Evolutionary conservation across 768 basidiomycete species (phyloP).

Genomic region (Gymnopilus dilepis): DNA sequence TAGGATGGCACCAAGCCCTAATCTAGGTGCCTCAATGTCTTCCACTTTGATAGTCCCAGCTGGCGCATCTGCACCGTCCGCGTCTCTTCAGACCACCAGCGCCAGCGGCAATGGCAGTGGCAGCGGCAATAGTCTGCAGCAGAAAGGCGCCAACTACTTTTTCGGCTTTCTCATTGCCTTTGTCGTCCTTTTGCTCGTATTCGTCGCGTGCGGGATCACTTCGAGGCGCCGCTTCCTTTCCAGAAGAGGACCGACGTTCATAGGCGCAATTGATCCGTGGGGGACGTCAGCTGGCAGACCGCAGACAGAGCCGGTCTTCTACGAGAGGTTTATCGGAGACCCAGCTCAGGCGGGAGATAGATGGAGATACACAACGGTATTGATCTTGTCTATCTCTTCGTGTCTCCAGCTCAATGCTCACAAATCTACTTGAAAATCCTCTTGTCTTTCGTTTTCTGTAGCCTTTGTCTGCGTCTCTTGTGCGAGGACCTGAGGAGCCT

Average conservation of each 20-base stretch:
- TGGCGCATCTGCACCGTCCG: background rate
- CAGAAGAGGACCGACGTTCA: conserved; percentile 29
- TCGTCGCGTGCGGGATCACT: conserved; percentile 55
- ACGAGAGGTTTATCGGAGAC: conserved; percentile 15
- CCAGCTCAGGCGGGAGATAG: conserved; percentile 5
- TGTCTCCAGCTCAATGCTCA: background rate
- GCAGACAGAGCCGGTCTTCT: conserved; percentile 19
- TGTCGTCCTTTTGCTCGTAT: conserved; percentile 52
- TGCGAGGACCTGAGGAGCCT: conserved; percentile 10
- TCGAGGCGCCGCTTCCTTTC: conserved; percentile 45
- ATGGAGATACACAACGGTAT: conserved; percentile 31
- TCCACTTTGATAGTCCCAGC: conserved; percentile 8
- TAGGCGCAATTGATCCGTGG: conserved; percentile 24
- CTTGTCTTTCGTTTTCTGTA: conserved; percentile 5
- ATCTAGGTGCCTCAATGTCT: conserved; percentile 8
- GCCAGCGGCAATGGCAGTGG: conserved; percentile 2
- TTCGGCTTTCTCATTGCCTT: conserved; percentile 59
- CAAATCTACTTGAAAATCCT: background rate
- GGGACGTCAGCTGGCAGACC: background rate
- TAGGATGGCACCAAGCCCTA: conserved; percentile 2
- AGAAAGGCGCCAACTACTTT: conserved; percentile 50
- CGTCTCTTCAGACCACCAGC: background rate
- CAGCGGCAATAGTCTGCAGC: conserved; percentile 21
- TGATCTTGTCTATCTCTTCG: background rate
- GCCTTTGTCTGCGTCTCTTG: conserved; percentile 30